Percentiles rank a stretch among this genome's conserved stretches.
phyloP scores from a whole-genome alignment of 192 early-diverging fungal species.

The Gigaspora rosea region DNA sequence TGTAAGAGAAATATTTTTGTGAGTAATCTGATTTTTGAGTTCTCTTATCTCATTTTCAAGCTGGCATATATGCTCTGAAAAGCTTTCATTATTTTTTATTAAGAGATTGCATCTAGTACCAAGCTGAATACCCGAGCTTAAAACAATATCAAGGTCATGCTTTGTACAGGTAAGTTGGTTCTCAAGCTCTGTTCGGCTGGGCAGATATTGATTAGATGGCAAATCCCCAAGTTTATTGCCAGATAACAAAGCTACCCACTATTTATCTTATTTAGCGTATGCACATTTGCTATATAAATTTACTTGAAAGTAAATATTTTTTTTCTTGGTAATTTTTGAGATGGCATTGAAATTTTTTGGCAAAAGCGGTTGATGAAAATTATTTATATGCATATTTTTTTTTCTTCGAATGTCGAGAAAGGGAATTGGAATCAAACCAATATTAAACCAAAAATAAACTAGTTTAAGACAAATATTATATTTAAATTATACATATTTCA shows the following conservation, averaged over 20 bases:
- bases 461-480: no score
- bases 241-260: not conserved
- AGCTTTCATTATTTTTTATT: not conserved
- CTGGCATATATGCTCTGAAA: not conserved
- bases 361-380: no score
- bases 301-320: not conserved
- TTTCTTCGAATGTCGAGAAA: no score
- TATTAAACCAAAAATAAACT: no score
- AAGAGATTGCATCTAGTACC: not conserved
- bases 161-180: not conserved
- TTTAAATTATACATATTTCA: no score
- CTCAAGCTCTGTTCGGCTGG: not conserved
- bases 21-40: not conserved
- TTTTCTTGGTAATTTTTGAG: no score
- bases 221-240: not conserved
- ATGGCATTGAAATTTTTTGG: no score
- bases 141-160: not conserved
- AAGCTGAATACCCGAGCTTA: not conserved
- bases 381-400: no score
- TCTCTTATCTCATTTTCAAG: not conserved
- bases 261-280: constrained; percentile 11
- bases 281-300: not conserved
- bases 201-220: not conserved
- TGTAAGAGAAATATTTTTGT: no score
- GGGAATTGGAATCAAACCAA: no score